A percentile compares a stretch with the other conserved stretches of the same genome.
These are phyloP conservation scores for Agaricus sinodeliciosus DNA, from an alignment of 768 basidiomycete species.

Conservation along the genomic window DNA sequence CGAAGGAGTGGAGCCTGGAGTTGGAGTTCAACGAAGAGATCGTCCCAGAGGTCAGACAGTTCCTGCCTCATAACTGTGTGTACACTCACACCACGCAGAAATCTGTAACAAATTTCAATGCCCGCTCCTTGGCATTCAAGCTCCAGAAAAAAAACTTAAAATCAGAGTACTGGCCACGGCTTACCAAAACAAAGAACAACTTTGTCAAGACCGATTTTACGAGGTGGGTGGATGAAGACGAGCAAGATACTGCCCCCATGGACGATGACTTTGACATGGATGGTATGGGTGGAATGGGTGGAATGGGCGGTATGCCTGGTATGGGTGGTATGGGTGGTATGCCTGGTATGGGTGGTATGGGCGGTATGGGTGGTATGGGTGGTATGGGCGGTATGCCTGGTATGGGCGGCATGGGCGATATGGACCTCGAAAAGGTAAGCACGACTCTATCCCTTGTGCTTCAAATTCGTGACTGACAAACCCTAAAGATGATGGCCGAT, in stretches of 20 bases:
- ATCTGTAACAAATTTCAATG: constrained; percentile 52
- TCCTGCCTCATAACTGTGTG: neutral
- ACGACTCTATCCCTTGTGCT: neutral
- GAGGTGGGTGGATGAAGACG: constrained; percentile 97
- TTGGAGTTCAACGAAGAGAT: constrained; percentile 75
- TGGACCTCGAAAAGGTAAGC: constrained; percentile 63
- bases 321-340: constrained; percentile 57
- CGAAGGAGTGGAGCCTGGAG: constrained; percentile 66
- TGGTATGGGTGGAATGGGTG: constrained; percentile 44
- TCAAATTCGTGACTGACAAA: neutral
- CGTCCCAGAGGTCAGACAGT: constrained; percentile 56
- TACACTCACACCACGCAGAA: constrained; percentile 29
- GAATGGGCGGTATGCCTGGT: constrained; percentile 43
- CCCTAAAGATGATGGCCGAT: constrained; percentile 42
- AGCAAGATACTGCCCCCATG: constrained; percentile 67
- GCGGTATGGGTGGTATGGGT: constrained; percentile 37
- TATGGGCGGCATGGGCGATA: constrained; percentile 20
- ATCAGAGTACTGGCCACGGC: constrained; percentile 85
- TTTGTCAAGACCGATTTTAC: constrained; percentile 93
- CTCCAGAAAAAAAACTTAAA: constrained; percentile 77
- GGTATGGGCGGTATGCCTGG: constrained; percentile 12
- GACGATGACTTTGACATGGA: constrained; percentile 41
- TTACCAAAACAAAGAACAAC: constrained; percentile 81
- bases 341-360: constrained; percentile 46
- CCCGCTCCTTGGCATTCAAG: constrained; percentile 59